These are phyloP conservation scores for Colletotrichum salicis DNA, from an alignment of 2,329 filamentous ascomycete species.

Conservation along the genomic window DNA sequence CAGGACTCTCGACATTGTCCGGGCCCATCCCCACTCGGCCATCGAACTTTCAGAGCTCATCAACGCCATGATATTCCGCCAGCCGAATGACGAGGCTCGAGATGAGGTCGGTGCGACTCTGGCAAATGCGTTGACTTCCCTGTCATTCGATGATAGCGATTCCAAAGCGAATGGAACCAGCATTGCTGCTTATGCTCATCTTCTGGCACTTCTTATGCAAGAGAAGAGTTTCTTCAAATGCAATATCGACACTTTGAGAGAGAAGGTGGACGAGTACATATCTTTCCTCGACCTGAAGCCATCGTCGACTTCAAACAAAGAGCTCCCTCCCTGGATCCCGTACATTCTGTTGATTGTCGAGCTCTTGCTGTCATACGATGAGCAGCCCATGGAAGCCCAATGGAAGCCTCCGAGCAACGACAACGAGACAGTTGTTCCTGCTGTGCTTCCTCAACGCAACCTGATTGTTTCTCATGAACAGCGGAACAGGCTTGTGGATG, in stretches of 20 bases:
- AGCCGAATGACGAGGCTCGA: conserved; percentile 64
- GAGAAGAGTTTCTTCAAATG: conserved; percentile 83
- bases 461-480: conserved; percentile 70
- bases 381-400: conserved; percentile 77
- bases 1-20: conserved; percentile 88
- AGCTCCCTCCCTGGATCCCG: conserved; percentile 91
- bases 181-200: conserved; percentile 90
- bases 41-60: conserved; percentile 93
- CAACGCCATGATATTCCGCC: conserved; percentile 72
- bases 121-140: conserved; percentile 82
- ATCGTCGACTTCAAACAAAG: conserved; percentile 58
- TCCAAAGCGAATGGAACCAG: conserved; percentile 71
- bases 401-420: conserved; percentile 72
- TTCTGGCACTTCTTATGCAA: conserved; percentile 88
- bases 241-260: conserved; percentile 78
- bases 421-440: conserved; percentile 59
- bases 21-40: conserved; percentile 86
- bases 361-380: conserved; percentile 88
- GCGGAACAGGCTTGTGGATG: conserved; percentile 77
- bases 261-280: conserved; percentile 80
- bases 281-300: conserved; percentile 77
- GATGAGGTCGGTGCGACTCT: conserved; percentile 85
- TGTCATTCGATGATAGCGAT: conserved; percentile 69
- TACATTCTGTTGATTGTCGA: conserved; percentile 92
- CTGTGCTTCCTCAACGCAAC: conserved; percentile 59